Evolutionary conservation across 345 rosid genomes (phyloP), one percentile per base, ranked within the genome.

Genomic region (Crucihimalaya himalaica): DNA sequence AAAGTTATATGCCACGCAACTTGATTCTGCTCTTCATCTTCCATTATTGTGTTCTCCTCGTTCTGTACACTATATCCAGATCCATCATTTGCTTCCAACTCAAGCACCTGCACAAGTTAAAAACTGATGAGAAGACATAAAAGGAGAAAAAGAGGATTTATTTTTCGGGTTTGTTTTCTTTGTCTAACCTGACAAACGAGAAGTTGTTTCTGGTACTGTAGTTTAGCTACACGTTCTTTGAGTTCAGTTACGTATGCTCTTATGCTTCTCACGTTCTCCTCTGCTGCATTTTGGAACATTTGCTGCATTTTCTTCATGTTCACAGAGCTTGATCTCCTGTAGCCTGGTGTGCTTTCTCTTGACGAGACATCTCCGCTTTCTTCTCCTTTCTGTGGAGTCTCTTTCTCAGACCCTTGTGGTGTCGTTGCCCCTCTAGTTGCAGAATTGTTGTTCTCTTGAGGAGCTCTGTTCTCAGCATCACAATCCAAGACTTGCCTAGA

Each of bases 141-240:
- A 16, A 55, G 25, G 32, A 53, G 19, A 59, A 53, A 11, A 16
- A 45, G 39, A 55, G 32, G 31, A 18, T 46, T 52, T 40, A 39
- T 11, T 37, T 7, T 50, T 45, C 43, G 23, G 5, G 4, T 39
- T 8, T 37, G 19, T 42, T 21, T 20, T 56, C 52, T 63, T 61
- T 69, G 47, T 64, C 56, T 15, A 75, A 91, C 98, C 98, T 94
- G 99, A 79, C 96, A 88, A 83, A 96, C 99, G 73, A 96, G 98
- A n/a, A 96, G 89, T 76, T 96, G 99, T 85, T 96, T 96, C 82
- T 96, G 98, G 82, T 96, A 96, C 81, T 96, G 99, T 78, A 96
- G 78, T 74, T 94, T 94, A 11, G 97, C 99, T 48, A 94, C 95
- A 15, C 97, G 97, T 79, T 94, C 97, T 80, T 94, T 94, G 76